Percentiles rank a stretch among this genome's conserved stretches.
Evolutionary conservation across 1,284 basidiomycete genomes (phyloP).

Genomic region (Grifola frondosa): DNA sequence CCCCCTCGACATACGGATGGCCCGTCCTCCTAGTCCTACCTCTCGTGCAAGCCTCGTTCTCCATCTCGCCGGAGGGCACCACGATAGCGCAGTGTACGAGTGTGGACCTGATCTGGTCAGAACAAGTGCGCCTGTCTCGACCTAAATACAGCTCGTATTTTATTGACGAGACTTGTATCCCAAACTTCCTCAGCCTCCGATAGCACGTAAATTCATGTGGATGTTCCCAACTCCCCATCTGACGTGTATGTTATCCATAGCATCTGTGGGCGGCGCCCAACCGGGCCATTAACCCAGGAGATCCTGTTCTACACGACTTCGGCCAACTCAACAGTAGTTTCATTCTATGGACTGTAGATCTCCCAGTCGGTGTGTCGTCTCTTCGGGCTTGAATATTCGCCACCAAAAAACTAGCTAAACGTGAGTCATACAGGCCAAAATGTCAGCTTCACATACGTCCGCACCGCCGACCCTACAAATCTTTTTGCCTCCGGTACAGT

Average conservation of each 20-base stretch:
- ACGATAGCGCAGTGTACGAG: neutral
- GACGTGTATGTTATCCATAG: neutral
- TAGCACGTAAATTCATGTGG: no score
- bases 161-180: no score
- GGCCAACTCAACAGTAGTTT: neutral
- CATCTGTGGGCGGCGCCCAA: slow-evolving; percentile 8
- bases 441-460: slow-evolving; percentile 8
- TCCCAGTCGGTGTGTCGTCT: neutral
- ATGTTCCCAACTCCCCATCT: neutral
- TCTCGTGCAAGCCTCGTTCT: no score
- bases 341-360: slow-evolving; percentile 3
- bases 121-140: slow-evolving; percentile 8
- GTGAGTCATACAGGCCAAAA: slow-evolving; percentile 4
- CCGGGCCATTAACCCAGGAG: slow-evolving; percentile 2
- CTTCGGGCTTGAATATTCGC: no score
- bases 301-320: slow-evolving; percentile 2
- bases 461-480: neutral
- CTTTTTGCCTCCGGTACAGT: no score
- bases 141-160: no score
- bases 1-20: no score
- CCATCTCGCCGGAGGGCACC: neutral
- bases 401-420: no score
- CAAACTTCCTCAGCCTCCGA: slow-evolving; percentile 4
- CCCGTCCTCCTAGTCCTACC: no score
- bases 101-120: slow-evolving; percentile 6